Evolutionary conservation across 2,329 filamentous ascomycete species (phyloP), one percentile per base, ranked within the genome.

Genomic region (Septoria petroselini): DNA sequence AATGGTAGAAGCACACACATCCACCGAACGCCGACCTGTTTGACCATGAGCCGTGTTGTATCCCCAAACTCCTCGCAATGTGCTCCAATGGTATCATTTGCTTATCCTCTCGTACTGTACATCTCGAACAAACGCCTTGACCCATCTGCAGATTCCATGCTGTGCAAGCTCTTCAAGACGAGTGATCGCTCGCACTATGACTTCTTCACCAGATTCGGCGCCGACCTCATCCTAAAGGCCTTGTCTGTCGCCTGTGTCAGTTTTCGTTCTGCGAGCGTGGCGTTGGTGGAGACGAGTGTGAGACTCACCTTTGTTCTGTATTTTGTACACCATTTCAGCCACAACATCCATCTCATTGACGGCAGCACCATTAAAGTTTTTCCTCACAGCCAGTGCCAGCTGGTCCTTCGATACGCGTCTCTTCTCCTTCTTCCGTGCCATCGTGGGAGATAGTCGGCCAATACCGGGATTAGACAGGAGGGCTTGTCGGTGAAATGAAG

Each of bases 261-360:
- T 7, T n/a, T 12, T 14, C 7, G 9, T 35, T 44, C 33, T n/a
- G 11, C 23, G 37, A 15, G 2, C 19, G 12, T 19, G 31, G 15
- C 17, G 23, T 27, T 27, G 23, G 5, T 9, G 9, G 38, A 45
- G 7, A n/a, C 34, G 11, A 27, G 35, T 30, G 46, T 19, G 21
- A 7, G 12, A 61, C 64, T 65, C 72, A 70, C 80, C 78, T 54
- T 82, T 75, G 57, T 77, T 78, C 63, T 78, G 76, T 23, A 87
- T 77, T 64, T 83, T 86, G 74, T 88, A 87, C 54, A 90, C 75
- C 65, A 89, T 82, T 57, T 87, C 85, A 49, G 91, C 85, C 50
- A 93, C 85, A 58, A 90, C 84, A 61, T 93, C 88, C 65, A 84
- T 89, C 72, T 94, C 88, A 57, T 83, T 84, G 33, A 91, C 81